Percentiles rank a stretch among this genome's conserved stretches.
Evolutionary conservation across 1,284 basidiomycete species (phyloP).

Genomic region (Thelephora terrestris): DNA sequence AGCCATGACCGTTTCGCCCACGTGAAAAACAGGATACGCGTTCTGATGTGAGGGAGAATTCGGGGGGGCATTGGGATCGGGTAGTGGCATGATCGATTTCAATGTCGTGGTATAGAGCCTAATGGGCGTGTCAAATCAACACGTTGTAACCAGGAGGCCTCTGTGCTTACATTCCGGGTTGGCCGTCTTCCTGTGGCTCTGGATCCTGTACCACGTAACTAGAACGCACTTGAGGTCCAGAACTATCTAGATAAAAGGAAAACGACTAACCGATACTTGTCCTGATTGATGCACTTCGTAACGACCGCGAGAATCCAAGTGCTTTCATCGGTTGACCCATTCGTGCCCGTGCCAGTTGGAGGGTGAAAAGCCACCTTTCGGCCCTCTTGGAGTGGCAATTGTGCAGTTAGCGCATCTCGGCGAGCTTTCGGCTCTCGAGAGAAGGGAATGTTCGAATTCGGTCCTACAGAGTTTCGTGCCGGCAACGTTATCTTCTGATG

Average conservation of each 20-base stretch:
- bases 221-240: conserved; percentile 2
- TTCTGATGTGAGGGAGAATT: conserved; percentile 52
- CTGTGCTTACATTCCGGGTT: conserved; percentile 50
- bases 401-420: conserved; percentile 46
- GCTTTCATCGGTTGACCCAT: conserved; percentile 50
- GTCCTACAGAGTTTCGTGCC: conserved; percentile 47
- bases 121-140: conserved; percentile 4
- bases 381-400: conserved; percentile 57
- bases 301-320: conserved; percentile 76
- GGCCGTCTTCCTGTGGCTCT: conserved; percentile 67
- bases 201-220: conserved; percentile 78
- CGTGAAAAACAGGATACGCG: conserved; percentile 61
- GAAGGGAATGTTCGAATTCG: conserved; percentile 39
- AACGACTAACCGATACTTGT: conserved; percentile 47
- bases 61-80: conserved; percentile 50
- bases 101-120: conserved; percentile 62
- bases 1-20: conserved; percentile 66
- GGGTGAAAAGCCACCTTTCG: conserved; percentile 74
- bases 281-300: conserved; percentile 54
- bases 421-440: conserved; percentile 59
- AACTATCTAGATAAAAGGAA: conserved; percentile 3
- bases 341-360: conserved; percentile 30
- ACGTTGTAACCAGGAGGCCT: neutral
- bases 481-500: conserved; percentile 39
- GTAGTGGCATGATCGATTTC: conserved; percentile 64